These are phyloP conservation scores for Brasilioporus rufonigricans DNA, from an alignment of 768 basidiomycete genomes.

Conservation along the genomic window DNA sequence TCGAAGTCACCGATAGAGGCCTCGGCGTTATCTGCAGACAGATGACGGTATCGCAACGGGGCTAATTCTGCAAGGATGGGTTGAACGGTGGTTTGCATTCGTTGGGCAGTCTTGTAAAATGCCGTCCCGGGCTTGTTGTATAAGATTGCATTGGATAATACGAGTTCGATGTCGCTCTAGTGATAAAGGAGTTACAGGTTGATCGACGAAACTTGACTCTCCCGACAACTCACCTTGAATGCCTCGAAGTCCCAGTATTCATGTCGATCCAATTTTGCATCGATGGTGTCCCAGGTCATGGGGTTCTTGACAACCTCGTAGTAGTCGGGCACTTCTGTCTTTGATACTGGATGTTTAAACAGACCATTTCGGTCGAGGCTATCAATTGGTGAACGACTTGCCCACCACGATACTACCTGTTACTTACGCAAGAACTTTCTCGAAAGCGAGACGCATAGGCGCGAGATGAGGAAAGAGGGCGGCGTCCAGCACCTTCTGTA, in stretches of 20 bases:
- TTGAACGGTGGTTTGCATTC: slow-evolving; percentile 48
- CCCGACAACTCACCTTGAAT: slow-evolving; percentile 55
- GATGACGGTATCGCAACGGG: slow-evolving; percentile 17
- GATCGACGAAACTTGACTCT: not conserved
- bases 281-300: slow-evolving; percentile 87
- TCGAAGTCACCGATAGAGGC: slow-evolving; percentile 67
- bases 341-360: slow-evolving; percentile 84
- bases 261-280: slow-evolving; percentile 74
- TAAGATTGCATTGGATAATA: slow-evolving; percentile 78
- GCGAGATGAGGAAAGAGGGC: slow-evolving; percentile 68
- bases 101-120: slow-evolving; percentile 66
- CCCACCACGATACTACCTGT: not conserved
- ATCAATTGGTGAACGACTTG: slow-evolving; percentile 9
- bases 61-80: slow-evolving; percentile 35
- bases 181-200: not conserved
- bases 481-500: slow-evolving; percentile 62
- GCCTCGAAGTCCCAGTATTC: slow-evolving; percentile 75
- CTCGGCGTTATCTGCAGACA: slow-evolving; percentile 5
- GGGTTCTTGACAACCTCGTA: slow-evolving; percentile 82
- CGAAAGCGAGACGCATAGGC: slow-evolving; percentile 60
- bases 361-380: slow-evolving; percentile 73
- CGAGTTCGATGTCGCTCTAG: slow-evolving; percentile 80
- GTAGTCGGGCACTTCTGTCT: slow-evolving; percentile 82
- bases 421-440: slow-evolving; percentile 67
- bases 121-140: slow-evolving; percentile 81